phyloP scores from a whole-genome alignment of 805 yeast species.

The Barnettozyma californica region DNA sequence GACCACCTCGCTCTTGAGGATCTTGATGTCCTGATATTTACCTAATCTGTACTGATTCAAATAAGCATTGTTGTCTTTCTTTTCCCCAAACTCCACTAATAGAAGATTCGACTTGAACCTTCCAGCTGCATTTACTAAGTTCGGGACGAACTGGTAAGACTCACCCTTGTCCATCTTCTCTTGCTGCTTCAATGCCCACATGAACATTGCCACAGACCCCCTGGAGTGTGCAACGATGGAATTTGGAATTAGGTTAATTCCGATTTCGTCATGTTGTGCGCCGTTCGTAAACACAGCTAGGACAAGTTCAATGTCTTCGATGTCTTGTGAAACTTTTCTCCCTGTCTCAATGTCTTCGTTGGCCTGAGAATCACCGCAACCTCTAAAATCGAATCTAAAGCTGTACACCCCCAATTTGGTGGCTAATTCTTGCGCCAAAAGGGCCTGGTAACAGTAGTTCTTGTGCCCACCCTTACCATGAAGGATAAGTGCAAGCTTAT shows the following conservation, averaged over 20 bases:
- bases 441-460: slow-evolving; percentile 67
- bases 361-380: slow-evolving; percentile 72
- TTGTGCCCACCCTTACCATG: slow-evolving; percentile 89
- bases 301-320: slow-evolving; percentile 58
- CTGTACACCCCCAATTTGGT: slow-evolving; percentile 54
- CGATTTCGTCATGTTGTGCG: slow-evolving; percentile 24
- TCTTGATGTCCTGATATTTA: slow-evolving; percentile 33
- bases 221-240: slow-evolving; percentile 75
- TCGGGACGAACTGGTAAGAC: slow-evolving; percentile 47
- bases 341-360: slow-evolving; percentile 34
- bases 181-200: slow-evolving; percentile 55
- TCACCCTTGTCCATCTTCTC: slow-evolving; percentile 28
- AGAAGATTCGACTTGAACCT: slow-evolving; percentile 40
- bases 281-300: slow-evolving; percentile 28
- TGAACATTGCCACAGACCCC: slow-evolving; percentile 70
- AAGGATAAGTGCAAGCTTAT: slow-evolving; percentile 52
- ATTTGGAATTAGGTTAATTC: slow-evolving; percentile 41
- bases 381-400: slow-evolving; percentile 79
- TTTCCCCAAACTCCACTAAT: slow-evolving; percentile 12
- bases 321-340: slow-evolving; percentile 57
- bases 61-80: slow-evolving; percentile 32
- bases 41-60: slow-evolving; percentile 48
- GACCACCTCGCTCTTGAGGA: slow-evolving; percentile 46
- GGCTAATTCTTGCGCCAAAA: slow-evolving; percentile 56
- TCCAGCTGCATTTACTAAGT: slow-evolving; percentile 67